Conservation (phyloP, 495 filamentous ascomycete genomes). For the Trichoderma virens region DNA sequence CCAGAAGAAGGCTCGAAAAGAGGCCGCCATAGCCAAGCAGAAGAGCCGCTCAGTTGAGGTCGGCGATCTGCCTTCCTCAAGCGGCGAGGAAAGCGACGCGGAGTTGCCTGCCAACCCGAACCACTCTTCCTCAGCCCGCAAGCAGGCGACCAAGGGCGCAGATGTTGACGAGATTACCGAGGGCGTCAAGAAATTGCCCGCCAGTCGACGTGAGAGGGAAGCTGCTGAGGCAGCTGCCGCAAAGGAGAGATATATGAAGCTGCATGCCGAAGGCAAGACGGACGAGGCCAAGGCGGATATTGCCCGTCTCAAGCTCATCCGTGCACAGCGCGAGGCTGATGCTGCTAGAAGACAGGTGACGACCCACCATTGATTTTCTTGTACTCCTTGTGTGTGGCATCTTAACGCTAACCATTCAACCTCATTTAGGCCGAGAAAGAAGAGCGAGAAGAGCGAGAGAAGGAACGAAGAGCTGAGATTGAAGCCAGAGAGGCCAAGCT, state of each 20-base stretch:
- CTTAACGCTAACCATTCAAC: neutral
- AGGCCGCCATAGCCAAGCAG: conserved; percentile 71
- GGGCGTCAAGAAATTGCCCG: conserved; percentile 36
- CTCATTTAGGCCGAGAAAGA: conserved; percentile 56
- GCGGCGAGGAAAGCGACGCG: conserved; percentile 54
- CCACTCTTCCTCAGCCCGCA: conserved; percentile 62
- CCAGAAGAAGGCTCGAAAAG: conserved; percentile 85
- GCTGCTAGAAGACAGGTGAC: conserved; percentile 51
- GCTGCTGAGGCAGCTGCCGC: conserved; percentile 80
- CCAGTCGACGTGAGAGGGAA: conserved; percentile 77
- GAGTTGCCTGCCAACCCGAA: conserved; percentile 83
- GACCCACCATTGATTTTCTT: too few relatives aligned
- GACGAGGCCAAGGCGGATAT: conserved; percentile 93
- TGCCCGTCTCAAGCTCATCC: conserved; percentile 69
- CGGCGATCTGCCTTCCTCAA: conserved; percentile 73
- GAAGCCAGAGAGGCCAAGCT: conserved; percentile 56
- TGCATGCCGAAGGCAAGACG: conserved; percentile 94
- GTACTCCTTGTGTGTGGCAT: conserved; percentile 11
- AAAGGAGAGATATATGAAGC: conserved; percentile 83
- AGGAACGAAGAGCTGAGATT: conserved; percentile 41
- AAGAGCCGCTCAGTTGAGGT: conserved; percentile 56
- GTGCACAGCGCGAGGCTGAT: conserved; percentile 81
- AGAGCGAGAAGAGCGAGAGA: conserved; percentile 56
- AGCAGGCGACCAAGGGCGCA: conserved; percentile 26
- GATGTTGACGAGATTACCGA: conserved; percentile 41